Evolutionary conservation across 169 alveolate species (phyloP), one percentile per base, ranked within the genome.

Genomic region (Besnoitia besnoiti): DNA sequence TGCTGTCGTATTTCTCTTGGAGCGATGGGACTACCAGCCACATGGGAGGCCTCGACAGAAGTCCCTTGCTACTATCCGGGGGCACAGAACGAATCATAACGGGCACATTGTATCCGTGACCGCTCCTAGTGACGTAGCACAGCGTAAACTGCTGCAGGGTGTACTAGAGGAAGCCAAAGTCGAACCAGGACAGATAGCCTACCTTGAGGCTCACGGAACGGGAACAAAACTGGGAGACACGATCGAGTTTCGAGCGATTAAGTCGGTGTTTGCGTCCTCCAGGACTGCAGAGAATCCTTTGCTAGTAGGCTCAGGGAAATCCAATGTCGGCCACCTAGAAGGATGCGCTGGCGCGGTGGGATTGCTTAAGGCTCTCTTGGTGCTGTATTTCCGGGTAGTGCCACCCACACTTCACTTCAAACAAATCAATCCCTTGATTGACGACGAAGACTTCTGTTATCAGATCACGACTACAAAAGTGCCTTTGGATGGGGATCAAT

Each of bases 171-270:
- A 59, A 46, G 96, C 95, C 42, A 49, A 61, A 24, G 55, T 95
- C 39, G 39, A 76, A 12, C 95, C 97, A 39, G 85, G 59, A 21
- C 93, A 94, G 39, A 80, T 95, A 39, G 85, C 85, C 30, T 95
- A 95, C 90, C 61, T 95, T 3, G 97, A 95, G 84, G 95, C 97
- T 14, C 97, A 95, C 85, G 97, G 97, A 0, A 95, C 97, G 27
- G 97, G 97, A n/a, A 95, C 97, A n/a, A 47, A 94, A 24, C 95
- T 95, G 35, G 97, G 97, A n/a, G 97, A 95, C 90, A 95, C 97
- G n/a, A 95, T 95, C 75, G 97, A 95, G 49, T 42, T 95, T 40
- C 90, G 94, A 37, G 96, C 96, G n/a, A 62, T 95, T n/a, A 95
- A 94, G 49, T 93, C 93, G 37, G 95, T 95, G 47, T 95, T 94